Evolutionary conservation across 2,329 filamentous ascomycete genomes (phyloP), one percentile per base, ranked within the genome.

Genomic region (Pestalotiopsis sp.): DNA sequence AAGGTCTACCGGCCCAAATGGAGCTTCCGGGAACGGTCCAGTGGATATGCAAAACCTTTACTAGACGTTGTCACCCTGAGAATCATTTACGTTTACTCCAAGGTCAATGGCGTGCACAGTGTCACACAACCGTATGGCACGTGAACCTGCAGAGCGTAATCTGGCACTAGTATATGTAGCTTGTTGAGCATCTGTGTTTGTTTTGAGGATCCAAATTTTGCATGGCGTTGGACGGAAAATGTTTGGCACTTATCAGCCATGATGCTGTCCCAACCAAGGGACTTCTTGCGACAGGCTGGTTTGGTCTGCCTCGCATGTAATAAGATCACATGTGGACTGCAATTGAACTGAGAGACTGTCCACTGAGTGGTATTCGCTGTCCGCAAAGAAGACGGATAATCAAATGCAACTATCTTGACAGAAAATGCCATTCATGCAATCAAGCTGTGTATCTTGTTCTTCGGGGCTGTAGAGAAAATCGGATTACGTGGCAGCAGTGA

Each of bases 41-140:
- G 59, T 61, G 31, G 82, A 84, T 66, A 66, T 84, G 64, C 80
- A 83, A 71, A 83, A 77, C 62, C 81, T 81, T 69, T 84, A 84
- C 70, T 84, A 66, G 65, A 41, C 23, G 27, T 12, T 40, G 65
- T 59, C 25, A 59, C 36, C 7, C 27, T 31, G 63, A 14, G 45
- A 58, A 23, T n/a, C 23, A 17, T 58, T 58, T 23, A 58, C n/a
- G n/a, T 27, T 27, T n/a, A n/a, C 25, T 59, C 23, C 11, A 17
- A 25, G 57, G 57, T 13, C 20, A 27, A 27, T 25, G 27, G 3
- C 14, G 11, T 14, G 23, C 3, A 4, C 7, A 9, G 23, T 59
- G 23, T n/a, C 45, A 52, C 17, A 52, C 3, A 9, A n/a, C 5
- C 5, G 17, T 45, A n/a, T 45, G 45, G 45, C 4, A 52, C n/a